Base-by-base conservation (phyloP, 768 basidiomycete species). In the Gymnopilus dilepis region DNA sequence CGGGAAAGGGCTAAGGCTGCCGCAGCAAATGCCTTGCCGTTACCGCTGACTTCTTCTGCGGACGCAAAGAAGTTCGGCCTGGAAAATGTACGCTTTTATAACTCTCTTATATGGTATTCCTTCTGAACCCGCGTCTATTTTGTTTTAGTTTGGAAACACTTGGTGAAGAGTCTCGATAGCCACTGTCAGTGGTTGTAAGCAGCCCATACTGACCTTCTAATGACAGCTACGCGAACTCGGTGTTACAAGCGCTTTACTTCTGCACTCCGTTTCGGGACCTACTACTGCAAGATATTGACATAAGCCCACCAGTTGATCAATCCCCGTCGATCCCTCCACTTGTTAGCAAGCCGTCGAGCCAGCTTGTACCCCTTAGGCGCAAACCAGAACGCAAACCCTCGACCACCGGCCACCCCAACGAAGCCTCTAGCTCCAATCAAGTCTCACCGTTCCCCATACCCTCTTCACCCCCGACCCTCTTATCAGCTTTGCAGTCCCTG, bases 171-270 rank as follows among this genome's bases (percentile, higher is more conserved):
- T 21, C 60, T 34, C 50, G 24, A 22, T n/a, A 19, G 28, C 31
- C 17, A 56, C 38, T 30, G 47, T 24, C 51, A 56, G n/a, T 19
- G 31, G 51, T n/a, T 37, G 40, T 47, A 37, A 40, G 58, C 55
- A 53, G 40, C 26, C 21, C 55, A 51, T 48, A 63, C 58, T 52
- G 34, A 62, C 69, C 72, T 55, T 73, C 68, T 28, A 52, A 57
- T 48, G 56, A 60, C 73, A 95, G 95, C 78, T 99, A 99, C 76
- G 95, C 92, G 79, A 99, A 99, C 77, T 97, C 97, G n/a, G 95
- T 99, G 22, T 83, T 99, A 15, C 97, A 99, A 74, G 90, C 97
- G 0, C 85, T 99, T 58, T 99, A 98, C 79, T 97, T 96, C 74
- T 98, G 95, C 73, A 78, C 85, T 22, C 96, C 97, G 1, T 98